phyloP scores from a whole-genome alignment of 1,284 basidiomycete species.

The Malassezia furfur region DNA sequence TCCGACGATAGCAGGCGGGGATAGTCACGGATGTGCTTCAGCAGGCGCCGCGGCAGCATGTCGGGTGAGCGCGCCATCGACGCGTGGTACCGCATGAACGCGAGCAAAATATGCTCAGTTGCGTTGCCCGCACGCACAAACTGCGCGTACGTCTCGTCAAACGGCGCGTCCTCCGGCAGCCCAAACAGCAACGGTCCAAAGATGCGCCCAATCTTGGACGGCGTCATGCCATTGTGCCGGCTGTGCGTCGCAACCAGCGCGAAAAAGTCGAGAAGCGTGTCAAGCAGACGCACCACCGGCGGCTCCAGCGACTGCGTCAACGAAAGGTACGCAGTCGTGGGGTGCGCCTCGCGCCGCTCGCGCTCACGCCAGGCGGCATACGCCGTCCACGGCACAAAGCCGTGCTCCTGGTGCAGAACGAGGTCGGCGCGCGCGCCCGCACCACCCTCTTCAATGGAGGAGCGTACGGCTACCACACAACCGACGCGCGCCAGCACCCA shows the following conservation, averaged over 20 bases:
- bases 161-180: constrained; percentile 44
- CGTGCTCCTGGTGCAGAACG: constrained; percentile 41
- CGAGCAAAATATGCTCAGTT: constrained; percentile 41
- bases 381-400: constrained; percentile 36
- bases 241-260: constrained; percentile 41
- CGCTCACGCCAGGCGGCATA: constrained; percentile 40
- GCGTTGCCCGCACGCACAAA: constrained; percentile 41
- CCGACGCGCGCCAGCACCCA: constrained; percentile 44
- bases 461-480: constrained; percentile 35
- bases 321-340: constrained; percentile 22
- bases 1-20: constrained; percentile 33
- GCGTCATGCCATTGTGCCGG: constrained; percentile 46
- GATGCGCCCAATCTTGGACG: constrained; percentile 31
- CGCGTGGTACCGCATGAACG: constrained; percentile 37
- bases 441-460: constrained; percentile 15
- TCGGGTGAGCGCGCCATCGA: constrained; percentile 13
- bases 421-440: constrained; percentile 21
- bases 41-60: constrained; percentile 29
- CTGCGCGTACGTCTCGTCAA: constrained; percentile 39
- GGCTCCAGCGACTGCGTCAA: constrained; percentile 23
- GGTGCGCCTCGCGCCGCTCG: constrained; percentile 26
- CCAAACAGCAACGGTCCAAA: constrained; percentile 43
- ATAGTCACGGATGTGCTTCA: constrained; percentile 35
- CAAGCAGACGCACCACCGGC: constrained; percentile 27
- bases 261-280: constrained; percentile 37